Base-by-base conservation (phyloP, 257 asterid genomes). In the Solanum okadae region DNA sequence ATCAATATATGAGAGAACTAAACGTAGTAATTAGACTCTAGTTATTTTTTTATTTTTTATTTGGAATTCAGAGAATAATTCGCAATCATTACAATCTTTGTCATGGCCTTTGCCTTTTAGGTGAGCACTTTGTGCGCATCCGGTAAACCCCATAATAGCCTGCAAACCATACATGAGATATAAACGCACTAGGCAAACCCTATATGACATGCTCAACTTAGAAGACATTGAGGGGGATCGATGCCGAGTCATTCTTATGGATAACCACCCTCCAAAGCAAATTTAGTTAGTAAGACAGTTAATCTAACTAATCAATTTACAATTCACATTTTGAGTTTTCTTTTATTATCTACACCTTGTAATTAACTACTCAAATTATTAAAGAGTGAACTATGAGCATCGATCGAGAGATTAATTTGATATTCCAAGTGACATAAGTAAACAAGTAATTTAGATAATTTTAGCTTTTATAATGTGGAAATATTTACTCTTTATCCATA, bases 121-220 rank as follows among this genome's bases (percentile, higher is more conserved):
- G 23, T 52, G 23, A 49, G 5, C 3, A 52, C 1, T 52, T 52
- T 15, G 4, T 52, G 4, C 1, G 10, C 23, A 16, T 0, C 0
- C 0, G 10, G 0, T 16, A 49, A 49, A 15, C 0, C 0, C 5
- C 1, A 16, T 16, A 52, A 52, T 52, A 16, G 23, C 4, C 0
- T 6, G 10, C 4, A 16, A 16, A 52, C 0, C 3, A 52, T 16
- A 52, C 4, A 52, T 0, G 4, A 2, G 1, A 16, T 52, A 6
- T 49, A 16, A 2, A 0, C 23, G 23, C 63, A 5, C 23, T 52
- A 52, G 10, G 23, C 3, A 49, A 44, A 0, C 2, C 0, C 5
- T 44, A 44, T 44, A 12, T 12, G 52, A 44, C 5, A 44, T 11
- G 5, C 52, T 44, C 52, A 44, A 44, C 52, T 12, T 16, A 49